phyloP scores from a whole-genome alignment of 192 early-diverging fungal species.

The Coemansia sp. region DNA sequence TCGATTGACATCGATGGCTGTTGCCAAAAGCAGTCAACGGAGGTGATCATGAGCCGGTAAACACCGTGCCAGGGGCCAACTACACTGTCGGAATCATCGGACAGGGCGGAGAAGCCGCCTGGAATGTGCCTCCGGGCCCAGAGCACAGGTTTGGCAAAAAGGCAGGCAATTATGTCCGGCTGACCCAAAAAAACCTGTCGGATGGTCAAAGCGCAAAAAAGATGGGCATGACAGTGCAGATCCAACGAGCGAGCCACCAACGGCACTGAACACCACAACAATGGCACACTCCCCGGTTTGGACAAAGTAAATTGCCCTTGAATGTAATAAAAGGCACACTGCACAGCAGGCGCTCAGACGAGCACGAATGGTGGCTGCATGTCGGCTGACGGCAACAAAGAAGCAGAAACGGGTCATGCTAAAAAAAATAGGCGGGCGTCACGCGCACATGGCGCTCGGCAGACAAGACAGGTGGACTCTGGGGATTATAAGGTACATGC shows the following conservation, averaged over 20 bases:
- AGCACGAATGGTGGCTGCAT: slow-evolving; percentile 4
- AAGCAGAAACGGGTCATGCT: neutral
- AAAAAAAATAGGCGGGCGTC: neutral
- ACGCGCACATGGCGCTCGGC: neutral
- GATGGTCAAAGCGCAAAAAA: slow-evolving; percentile 10
- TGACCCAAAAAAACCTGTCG: neutral
- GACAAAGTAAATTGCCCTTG: neutral
- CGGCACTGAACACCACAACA: slow-evolving; percentile 6
- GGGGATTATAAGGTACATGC: no score
- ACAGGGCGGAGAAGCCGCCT: no score
- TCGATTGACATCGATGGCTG: slow-evolving; percentile 4
- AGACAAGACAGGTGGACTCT: no score
- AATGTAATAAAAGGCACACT: slow-evolving; percentile 8
- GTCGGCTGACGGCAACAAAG: slow-evolving; percentile 7
- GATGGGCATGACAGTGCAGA: slow-evolving; percentile 1
- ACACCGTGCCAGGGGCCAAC: no score
- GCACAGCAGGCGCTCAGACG: neutral
- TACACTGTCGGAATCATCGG: no score
- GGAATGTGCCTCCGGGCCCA: no score
- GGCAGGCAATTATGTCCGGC: no score
- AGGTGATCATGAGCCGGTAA: neutral
- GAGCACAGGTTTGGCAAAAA: no score
- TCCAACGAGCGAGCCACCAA: slow-evolving; percentile 1
- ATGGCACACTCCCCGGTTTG: slow-evolving; percentile 8
- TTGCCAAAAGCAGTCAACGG: slow-evolving; percentile 1